Base-by-base conservation (phyloP, 257 asterid species). In the Fraxinus americana region DNA sequence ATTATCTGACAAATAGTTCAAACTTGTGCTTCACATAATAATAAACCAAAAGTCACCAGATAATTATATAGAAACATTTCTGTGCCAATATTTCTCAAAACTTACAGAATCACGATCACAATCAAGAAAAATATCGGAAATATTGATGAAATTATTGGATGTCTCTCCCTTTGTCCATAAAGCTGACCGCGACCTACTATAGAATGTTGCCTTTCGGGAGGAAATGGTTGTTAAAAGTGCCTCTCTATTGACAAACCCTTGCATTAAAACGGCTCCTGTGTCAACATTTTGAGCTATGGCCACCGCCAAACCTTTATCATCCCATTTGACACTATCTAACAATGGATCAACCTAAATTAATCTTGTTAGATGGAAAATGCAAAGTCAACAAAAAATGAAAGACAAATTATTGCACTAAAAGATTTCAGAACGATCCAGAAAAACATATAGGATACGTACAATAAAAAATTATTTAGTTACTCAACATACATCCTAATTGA, bases 81-180 rank as follows among this genome's bases (percentile, higher is more conserved):
- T 25, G 0, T 1, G 1, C 14, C 32, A 52, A 25, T 2, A 21
- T 69, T 10, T 14, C 16, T 23, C 2, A 66, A 32, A 59, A 82
- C 96, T 89, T 84, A 94, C 98, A 68, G 98, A 94, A 83, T 94
- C 97, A 19, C 92, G 87, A 76, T 96, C 99, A 81, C 99, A 96
- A 77, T 93, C 97, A 32, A 96, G 83, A 76, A 91, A 96, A 54
- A 96, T 66, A 79, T 96, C 94, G 11, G 76, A 79, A 70, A 94
- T 87, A 73, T 92, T 91, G 83, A 94, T 94, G 84, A 92, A 93
- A 86, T 96, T 96, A 85, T 78, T 88, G 8, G 98, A 96, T 35
- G 97, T 96, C 77, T 93, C 99, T 54, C 99, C 98, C 84, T 93
- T 96, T 11, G 92, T 93, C 97, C 98, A 96, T 74, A 96, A 79